Evolutionary conservation across 345 rosid species (phyloP).

Genomic region (Dipteronia sinensis): DNA sequence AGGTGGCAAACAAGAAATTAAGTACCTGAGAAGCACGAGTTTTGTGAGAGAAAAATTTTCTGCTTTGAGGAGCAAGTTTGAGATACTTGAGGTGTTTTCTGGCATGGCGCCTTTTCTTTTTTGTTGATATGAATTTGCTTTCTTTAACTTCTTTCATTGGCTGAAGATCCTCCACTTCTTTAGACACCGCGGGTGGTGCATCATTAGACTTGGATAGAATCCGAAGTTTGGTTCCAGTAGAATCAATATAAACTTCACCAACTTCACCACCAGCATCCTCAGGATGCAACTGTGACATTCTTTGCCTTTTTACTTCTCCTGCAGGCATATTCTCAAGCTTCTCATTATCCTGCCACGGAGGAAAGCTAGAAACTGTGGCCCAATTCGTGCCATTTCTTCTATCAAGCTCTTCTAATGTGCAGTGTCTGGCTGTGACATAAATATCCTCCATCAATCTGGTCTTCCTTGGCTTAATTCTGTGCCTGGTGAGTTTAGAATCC

Average conservation of each 20-base stretch:
- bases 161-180: constrained; percentile 36
- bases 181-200: constrained; percentile 26
- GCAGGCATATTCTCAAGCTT: constrained; percentile 27
- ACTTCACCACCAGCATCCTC: constrained; percentile 59
- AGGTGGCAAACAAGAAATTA: constrained; percentile 8
- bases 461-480: constrained; percentile 77
- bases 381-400: constrained; percentile 79
- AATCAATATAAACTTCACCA: constrained; percentile 92
- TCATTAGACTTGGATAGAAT: constrained; percentile 72
- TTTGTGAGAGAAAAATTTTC: constrained; percentile 41
- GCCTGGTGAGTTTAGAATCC: constrained; percentile 59
- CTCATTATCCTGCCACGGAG: constrained; percentile 40
- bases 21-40: constrained; percentile 60
- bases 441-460: constrained; percentile 80
- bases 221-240: constrained; percentile 77
- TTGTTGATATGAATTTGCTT: constrained; percentile 43
- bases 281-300: constrained; percentile 36
- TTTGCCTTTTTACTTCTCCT: constrained; percentile 41
- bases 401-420: constrained; percentile 94
- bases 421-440: constrained; percentile 58
- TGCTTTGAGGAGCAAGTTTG: constrained; percentile 60
- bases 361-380: constrained; percentile 50
- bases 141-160: constrained; percentile 45
- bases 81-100: constrained; percentile 53
- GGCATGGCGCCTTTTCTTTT: constrained; percentile 48